Evolutionary conservation across 78 protist species (phyloP).

Genomic region (Pigoraptor vietnamica): DNA sequence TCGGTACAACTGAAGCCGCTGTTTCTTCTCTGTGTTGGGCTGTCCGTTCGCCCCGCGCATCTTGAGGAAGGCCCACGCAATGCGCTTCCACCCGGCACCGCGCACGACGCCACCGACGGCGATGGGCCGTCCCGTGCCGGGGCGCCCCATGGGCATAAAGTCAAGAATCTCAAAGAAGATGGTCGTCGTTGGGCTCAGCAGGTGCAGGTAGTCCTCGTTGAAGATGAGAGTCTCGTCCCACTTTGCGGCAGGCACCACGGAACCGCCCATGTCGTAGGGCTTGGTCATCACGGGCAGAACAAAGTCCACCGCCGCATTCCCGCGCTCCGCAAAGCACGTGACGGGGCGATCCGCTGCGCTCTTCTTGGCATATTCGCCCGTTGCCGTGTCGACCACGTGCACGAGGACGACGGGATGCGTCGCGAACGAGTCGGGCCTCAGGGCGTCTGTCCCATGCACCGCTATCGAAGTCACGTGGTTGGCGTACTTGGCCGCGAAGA

Average conservation of each 20-base stretch:
- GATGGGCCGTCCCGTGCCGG: background rate
- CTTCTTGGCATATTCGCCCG: background rate
- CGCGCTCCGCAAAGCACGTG: background rate
- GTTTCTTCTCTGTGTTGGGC: background rate
- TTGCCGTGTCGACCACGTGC: background rate
- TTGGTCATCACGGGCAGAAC: background rate
- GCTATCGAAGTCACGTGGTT: background rate
- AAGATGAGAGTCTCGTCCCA: background rate
- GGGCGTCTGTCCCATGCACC: background rate
- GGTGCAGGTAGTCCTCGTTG: background rate
- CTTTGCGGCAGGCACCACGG: background rate
- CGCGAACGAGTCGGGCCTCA: background rate
- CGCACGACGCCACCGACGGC: background rate
- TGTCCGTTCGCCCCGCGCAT: background rate
- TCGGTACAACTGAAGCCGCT: background rate
- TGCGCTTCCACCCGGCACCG: background rate
- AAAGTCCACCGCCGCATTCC: background rate
- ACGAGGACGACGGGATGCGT: background rate
- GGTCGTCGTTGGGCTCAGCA: background rate
- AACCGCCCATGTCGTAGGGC: background rate
- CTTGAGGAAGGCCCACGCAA: background rate
- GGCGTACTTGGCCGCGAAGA: background rate
- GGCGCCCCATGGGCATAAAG: background rate
- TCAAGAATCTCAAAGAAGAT: background rate
- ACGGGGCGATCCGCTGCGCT: background rate